Evolutionary conservation across 2,329 filamentous ascomycete genomes (phyloP).

Genomic region (Arthroderma sp.): DNA sequence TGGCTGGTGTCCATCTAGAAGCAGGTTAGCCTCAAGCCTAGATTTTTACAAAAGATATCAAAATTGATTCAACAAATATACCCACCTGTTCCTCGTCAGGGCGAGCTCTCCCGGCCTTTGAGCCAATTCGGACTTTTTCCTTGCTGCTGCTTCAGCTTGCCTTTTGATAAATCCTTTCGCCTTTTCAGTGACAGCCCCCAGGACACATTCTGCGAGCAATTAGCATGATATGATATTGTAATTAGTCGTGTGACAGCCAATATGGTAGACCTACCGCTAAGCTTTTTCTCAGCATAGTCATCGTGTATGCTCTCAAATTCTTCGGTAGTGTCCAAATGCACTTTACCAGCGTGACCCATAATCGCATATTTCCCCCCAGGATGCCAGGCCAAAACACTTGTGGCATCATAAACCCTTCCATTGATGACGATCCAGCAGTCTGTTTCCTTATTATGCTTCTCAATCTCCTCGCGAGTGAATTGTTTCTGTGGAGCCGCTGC

Average conservation of each 20-base stretch:
- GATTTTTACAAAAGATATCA: neutral
- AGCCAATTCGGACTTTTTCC: slow-evolving; percentile 21
- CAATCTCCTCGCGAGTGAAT: slow-evolving; percentile 41
- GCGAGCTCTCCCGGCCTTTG: slow-evolving; percentile 21
- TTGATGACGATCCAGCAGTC: slow-evolving; percentile 44
- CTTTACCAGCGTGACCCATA: slow-evolving; percentile 37
- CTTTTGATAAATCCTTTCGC: slow-evolving; percentile 35
- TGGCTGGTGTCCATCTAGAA: slow-evolving; percentile 33
- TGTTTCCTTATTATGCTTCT: slow-evolving; percentile 36
- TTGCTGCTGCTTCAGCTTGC: slow-evolving; percentile 28
- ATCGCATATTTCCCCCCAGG: slow-evolving; percentile 38
- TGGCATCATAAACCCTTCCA: slow-evolving; percentile 39
- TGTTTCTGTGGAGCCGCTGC: slow-evolving; percentile 35
- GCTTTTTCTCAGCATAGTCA: slow-evolving; percentile 37
- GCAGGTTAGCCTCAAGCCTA: neutral
- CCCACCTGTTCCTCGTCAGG: slow-evolving; percentile 23
- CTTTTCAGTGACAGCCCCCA: slow-evolving; percentile 39
- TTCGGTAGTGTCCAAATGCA: slow-evolving; percentile 37
- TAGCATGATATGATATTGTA: neutral
- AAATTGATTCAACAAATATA: neutral
- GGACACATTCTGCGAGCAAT: slow-evolving; percentile 31
- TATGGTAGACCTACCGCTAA: slow-evolving; percentile 24
- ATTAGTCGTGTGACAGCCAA: neutral
- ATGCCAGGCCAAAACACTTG: slow-evolving; percentile 37
- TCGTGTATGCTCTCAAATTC: slow-evolving; percentile 41